Percentiles rank a stretch among this genome's conserved stretches.
phyloP scores from a whole-genome alignment of 306 rosid genomes.

The Medicago arabica region DNA sequence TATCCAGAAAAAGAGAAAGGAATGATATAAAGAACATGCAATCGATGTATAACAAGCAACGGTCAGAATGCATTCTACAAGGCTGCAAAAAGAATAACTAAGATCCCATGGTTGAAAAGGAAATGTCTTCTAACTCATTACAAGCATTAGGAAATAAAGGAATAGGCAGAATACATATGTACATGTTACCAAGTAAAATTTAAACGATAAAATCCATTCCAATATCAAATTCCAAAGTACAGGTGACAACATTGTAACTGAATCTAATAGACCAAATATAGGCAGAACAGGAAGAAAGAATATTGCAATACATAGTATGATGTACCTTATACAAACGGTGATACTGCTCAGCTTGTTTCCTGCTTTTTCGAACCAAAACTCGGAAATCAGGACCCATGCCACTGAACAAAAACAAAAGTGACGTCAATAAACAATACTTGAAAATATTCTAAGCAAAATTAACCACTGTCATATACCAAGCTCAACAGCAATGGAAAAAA shows the following conservation, averaged over 20 bases:
- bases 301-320: constrained; percentile 11
- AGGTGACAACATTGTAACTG: not conserved
- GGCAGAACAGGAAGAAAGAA: not conserved
- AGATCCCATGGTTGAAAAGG: not conserved
- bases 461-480: constrained; percentile 7
- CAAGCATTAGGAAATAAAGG: constrained; percentile 10
- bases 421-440: constrained; percentile 6
- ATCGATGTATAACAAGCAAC: constrained; percentile 20
- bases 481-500: constrained; percentile 26
- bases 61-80: constrained; percentile 15
- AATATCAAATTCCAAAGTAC: not conserved
- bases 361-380: constrained; percentile 92
- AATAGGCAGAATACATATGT: not conserved
- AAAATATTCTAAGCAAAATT: not conserved
- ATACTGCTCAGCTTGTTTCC: constrained; percentile 96
- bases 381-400: constrained; percentile 99
- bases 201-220: not conserved
- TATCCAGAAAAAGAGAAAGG: not conserved
- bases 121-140: not conserved
- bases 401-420: constrained; percentile 53
- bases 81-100: constrained; percentile 18
- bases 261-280: not conserved
- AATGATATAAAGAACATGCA: not conserved
- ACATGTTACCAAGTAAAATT: not conserved
- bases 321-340: constrained; percentile 84